Base-by-base conservation (phyloP, 2,329 filamentous ascomycete species). In the Pseudogymnoascus destructans region DNA sequence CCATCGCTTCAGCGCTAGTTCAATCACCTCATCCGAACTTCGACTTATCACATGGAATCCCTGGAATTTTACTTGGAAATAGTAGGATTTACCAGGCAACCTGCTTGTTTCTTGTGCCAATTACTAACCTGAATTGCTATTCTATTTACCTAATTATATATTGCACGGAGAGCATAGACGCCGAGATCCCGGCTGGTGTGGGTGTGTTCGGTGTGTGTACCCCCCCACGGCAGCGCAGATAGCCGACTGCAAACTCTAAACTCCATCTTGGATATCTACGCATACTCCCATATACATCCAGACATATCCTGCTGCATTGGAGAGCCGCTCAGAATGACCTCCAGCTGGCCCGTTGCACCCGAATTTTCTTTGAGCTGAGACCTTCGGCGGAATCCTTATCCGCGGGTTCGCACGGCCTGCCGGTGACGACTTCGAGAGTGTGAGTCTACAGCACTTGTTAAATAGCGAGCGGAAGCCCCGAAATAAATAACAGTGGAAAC, bases 1-100 rank as follows among this genome's bases (percentile, higher is more conserved):
- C 46, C 46, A 52, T 52, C 46, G 25, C n/a, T 30, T 30, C 46
- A 30, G 25, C 46, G 15, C 46, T 52, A 52, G 25, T 52, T 13
- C 25, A 52, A 52, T 30, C 46, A 52, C 46, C 25, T 52, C 46
- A 52, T 52, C 23, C 30, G 46, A 52, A 30, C 46, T 52, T 30
- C 30, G 30, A 52, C 46, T 52, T 52, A 52, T 52, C 46, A 52
- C 46, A 30, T 52, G 46, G 46, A 52, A 52, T 52, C 46, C 46
- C 25, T 52, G 46, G 10, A 17, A 30, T 30, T 17, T 30, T 27
- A 49, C 23, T 27, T 11, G 7, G 25, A 52, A 52, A 17, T 19
- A 30, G n/a, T 8, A 30, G 10, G 6, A 52, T 30, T 52, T 30
- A 3, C 23, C 13, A 6, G 23, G 2, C 15, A 52, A 19, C 25